These are phyloP conservation scores for Phytophthora idaei DNA, from an alignment of 352 stramenopile genomes.

Conservation along the genomic window DNA sequence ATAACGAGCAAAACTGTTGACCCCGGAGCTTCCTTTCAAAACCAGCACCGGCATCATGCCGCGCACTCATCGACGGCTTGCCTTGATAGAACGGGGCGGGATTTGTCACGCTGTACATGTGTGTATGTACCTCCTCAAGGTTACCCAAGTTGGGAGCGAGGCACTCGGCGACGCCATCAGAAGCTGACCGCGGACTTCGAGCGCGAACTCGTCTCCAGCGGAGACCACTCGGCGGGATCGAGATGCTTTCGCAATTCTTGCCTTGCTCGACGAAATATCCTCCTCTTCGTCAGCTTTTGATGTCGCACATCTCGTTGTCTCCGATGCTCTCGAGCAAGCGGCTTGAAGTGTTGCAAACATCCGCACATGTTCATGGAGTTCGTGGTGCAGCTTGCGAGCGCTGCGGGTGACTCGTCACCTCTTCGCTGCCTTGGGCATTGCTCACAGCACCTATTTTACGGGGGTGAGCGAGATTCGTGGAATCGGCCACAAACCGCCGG, in stretches of 20 bases:
- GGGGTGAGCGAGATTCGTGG: slow-evolving; percentile 16
- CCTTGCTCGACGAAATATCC: background rate
- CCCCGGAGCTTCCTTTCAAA: background rate
- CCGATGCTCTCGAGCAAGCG: background rate
- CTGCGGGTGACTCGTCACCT: background rate
- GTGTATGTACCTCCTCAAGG: no score
- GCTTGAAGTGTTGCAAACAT: background rate
- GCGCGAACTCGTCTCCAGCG: background rate
- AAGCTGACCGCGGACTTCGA: background rate
- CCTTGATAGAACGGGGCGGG: background rate
- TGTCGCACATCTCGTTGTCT: slow-evolving; percentile 1
- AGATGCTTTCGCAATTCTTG: background rate
- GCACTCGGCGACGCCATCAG: slow-evolving; percentile 1
- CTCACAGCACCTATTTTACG: slow-evolving; percentile 25
- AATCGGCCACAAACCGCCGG: slow-evolving; percentile 27
- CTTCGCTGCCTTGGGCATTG: background rate
- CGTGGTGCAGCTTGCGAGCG: background rate
- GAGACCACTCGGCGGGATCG: background rate
- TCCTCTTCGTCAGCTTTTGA: background rate
- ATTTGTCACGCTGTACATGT: background rate
- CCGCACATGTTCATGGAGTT: background rate
- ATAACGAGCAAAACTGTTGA: background rate
- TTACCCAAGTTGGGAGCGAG: no score
- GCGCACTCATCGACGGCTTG: slow-evolving; percentile 1
- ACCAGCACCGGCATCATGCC: background rate